These are phyloP conservation scores for Trichosanthes truncata DNA, from an alignment of 306 rosid species.

Conservation along the genomic window DNA sequence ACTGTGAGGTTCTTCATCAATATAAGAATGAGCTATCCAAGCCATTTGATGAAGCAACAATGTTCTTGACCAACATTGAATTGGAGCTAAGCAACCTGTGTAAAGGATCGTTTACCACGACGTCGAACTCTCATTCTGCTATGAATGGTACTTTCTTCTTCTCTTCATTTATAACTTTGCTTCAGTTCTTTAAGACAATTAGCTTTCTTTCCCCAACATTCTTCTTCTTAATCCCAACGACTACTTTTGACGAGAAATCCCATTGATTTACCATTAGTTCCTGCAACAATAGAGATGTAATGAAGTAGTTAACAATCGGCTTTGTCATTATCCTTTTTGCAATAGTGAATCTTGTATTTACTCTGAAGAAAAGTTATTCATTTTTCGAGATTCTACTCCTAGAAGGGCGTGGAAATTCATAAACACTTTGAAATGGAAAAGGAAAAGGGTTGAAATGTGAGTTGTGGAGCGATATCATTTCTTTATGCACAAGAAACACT, in stretches of 20 bases:
- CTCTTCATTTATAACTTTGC: not conserved
- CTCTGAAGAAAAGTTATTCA: not conserved
- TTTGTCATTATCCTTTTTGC: not conserved
- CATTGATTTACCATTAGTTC: not conserved
- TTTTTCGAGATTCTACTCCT: not conserved
- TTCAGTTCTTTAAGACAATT: not conserved
- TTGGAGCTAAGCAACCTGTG: slow-evolving; percentile 61
- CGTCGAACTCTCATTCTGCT: slow-evolving; percentile 36
- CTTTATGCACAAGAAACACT: not conserved
- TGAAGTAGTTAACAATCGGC: not conserved
- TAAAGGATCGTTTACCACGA: slow-evolving; percentile 34
- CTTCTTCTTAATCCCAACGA: not conserved
- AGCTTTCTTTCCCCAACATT: not conserved
- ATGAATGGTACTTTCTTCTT: slow-evolving; percentile 3
- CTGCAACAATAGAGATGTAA: not conserved
- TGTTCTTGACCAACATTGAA: slow-evolving; percentile 48
- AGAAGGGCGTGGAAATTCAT: not conserved
- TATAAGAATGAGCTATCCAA: slow-evolving; percentile 58
- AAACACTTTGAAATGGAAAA: not conserved
- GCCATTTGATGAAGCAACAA: slow-evolving; percentile 60
- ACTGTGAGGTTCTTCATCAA: slow-evolving; percentile 47
- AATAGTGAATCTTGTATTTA: not conserved
- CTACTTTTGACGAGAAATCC: not conserved
- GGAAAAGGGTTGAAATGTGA: not conserved
- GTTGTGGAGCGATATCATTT: not conserved